Conservation (phyloP, 176 grass and related monocot species). For the Eragrostis nindensis region DNA sequence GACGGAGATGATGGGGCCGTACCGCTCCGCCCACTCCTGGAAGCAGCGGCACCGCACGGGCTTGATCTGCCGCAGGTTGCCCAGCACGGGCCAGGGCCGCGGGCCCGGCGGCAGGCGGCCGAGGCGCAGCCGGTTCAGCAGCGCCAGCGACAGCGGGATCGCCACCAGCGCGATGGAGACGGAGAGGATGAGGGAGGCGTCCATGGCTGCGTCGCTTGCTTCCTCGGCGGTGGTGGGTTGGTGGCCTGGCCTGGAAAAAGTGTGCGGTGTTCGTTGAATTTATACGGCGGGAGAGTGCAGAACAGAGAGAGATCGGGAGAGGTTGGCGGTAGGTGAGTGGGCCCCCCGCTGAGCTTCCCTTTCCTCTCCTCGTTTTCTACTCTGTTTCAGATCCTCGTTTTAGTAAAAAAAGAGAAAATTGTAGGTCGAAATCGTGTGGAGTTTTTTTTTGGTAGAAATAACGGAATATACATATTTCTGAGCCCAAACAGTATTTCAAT, state of each 20-base stretch:
- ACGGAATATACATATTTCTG: background rate
- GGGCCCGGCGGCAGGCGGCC: constrained; percentile 68
- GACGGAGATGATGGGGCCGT: constrained; percentile 74
- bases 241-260: constrained; percentile 19
- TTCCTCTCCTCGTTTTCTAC: background rate
- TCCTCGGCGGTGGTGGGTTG: background rate
- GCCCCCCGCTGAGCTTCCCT: background rate
- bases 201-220: constrained; percentile 35
- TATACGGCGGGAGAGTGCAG: constrained; percentile 36
- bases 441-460: too few relatives aligned
- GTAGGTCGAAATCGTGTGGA: background rate
- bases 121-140: constrained; percentile 45
- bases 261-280: background rate
- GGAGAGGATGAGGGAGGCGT: constrained; percentile 45
- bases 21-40: constrained; percentile 67
- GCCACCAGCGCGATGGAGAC: constrained; percentile 33
- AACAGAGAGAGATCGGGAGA: background rate
- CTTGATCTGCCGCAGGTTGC: constrained; percentile 80
- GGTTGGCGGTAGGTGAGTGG: constrained; percentile 56
- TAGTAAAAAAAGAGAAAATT: background rate
- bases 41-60: constrained; percentile 77
- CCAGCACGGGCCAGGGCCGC: constrained; percentile 70
- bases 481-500: background rate
- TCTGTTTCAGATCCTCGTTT: background rate
- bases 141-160: constrained; percentile 45